phyloP scores from a whole-genome alignment of 2,329 filamentous ascomycete species.

The Pestalotiopsis sp. region DNA sequence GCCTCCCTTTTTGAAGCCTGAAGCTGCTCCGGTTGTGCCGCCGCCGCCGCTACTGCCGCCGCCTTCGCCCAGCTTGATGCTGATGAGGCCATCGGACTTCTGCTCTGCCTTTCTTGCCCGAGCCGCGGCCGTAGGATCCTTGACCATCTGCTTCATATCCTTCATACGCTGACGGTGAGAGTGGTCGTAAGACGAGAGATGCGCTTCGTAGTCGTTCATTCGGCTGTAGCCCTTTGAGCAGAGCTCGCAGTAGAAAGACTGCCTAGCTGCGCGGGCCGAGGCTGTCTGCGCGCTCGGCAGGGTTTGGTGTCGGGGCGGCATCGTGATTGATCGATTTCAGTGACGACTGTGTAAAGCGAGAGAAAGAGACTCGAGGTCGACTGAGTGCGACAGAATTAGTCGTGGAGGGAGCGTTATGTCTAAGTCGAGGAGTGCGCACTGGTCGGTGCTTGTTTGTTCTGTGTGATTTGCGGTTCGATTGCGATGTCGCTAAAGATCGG shows the following conservation, averaged over 20 bases:
- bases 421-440: background rate
- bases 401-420: background rate
- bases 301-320: conserved; percentile 51
- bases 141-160: conserved; percentile 84
- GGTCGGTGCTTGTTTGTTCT: background rate
- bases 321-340: background rate
- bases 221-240: conserved; percentile 94
- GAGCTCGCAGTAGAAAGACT: conserved; percentile 81
- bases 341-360: background rate
- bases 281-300: conserved; percentile 61
- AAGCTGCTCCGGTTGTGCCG: conserved; percentile 29
- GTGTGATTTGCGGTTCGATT: background rate
- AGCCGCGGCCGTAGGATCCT: conserved; percentile 67
- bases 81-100: conserved; percentile 69
- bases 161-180: conserved; percentile 89
- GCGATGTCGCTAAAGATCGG: background rate
- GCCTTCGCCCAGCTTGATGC: conserved; percentile 59
- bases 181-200: conserved; percentile 93
- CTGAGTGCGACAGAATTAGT: background rate
- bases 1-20: conserved; percentile 67
- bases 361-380: background rate
- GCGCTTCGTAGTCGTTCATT: conserved; percentile 94
- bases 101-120: conserved; percentile 72
- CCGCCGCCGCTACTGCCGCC: conserved; percentile 26
- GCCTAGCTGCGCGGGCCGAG: conserved; percentile 74